Conservation (phyloP, 768 basidiomycete genomes). For the Hortiboletus flavorubellus region DNA sequence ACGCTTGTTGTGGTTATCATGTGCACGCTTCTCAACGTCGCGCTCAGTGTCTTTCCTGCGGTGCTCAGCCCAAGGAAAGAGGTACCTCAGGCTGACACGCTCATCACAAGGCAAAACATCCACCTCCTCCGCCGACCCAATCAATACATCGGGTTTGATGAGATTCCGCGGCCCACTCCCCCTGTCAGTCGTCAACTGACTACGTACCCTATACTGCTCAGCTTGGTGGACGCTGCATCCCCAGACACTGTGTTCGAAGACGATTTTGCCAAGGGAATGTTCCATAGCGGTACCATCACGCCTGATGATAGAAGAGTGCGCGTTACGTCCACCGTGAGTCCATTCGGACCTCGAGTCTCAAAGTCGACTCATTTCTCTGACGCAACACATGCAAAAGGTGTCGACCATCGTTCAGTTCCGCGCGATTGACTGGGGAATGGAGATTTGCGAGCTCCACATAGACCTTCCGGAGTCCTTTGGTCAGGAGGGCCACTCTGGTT, state of each 20-base stretch:
- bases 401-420: slow-evolving; percentile 16
- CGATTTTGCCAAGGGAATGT: slow-evolving; percentile 3
- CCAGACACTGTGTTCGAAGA: slow-evolving; percentile 7
- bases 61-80: neutral
- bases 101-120: slow-evolving; percentile 7
- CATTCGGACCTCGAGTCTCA: neutral
- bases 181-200: slow-evolving; percentile 1
- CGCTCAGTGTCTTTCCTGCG: slow-evolving; percentile 3
- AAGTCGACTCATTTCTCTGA: neutral
- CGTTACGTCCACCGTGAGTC: slow-evolving; percentile 4
- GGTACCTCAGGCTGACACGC: neutral
- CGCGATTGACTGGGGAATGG: slow-evolving; percentile 17
- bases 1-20: slow-evolving; percentile 1
- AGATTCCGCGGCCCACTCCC: slow-evolving; percentile 4
- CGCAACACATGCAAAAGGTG: neutral
- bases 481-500: slow-evolving; percentile 3
- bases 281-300: slow-evolving; percentile 7
- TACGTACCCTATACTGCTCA: slow-evolving; percentile 7
- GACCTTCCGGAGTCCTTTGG: slow-evolving; percentile 3
- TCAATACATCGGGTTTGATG: slow-evolving; percentile 11
- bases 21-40: slow-evolving; percentile 7
- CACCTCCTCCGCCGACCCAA: slow-evolving; percentile 7
- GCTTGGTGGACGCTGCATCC: slow-evolving; percentile 8
- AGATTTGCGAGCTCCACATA: slow-evolving; percentile 10
- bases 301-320: slow-evolving; percentile 10